Conservation (phyloP, 495 filamentous ascomycete genomes). For the Talaromyces borbonicus region DNA sequence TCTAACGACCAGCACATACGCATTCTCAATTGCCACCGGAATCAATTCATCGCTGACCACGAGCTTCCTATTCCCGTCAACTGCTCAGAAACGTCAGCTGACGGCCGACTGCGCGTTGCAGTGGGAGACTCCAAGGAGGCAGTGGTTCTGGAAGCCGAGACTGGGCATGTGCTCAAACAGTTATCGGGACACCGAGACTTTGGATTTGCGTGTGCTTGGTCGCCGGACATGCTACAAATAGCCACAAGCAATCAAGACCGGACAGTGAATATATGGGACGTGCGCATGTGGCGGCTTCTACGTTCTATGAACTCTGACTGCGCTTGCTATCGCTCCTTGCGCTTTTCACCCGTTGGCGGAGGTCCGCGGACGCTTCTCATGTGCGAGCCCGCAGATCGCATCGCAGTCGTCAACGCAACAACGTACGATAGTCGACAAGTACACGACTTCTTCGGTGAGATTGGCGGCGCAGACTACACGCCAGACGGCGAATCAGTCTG, state of each 20-base stretch:
- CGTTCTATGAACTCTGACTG: conserved; percentile 62
- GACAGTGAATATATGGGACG: conserved; percentile 77
- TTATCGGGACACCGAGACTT: conserved; percentile 68
- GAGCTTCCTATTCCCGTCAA: conserved; percentile 64
- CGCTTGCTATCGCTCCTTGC: conserved; percentile 65
- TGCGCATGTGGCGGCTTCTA: conserved; percentile 58
- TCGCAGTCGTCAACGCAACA: conserved; percentile 68
- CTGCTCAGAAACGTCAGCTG: conserved; percentile 71
- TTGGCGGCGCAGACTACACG: conserved; percentile 66
- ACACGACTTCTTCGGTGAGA: conserved; percentile 77
- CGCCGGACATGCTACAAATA: conserved; percentile 76
- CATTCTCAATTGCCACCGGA: conserved; percentile 60
- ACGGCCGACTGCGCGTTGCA: conserved; percentile 68
- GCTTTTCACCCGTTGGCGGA: conserved; percentile 70
- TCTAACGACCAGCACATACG: conserved; percentile 77
- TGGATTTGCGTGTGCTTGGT: conserved; percentile 88
- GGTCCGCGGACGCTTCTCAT: conserved; percentile 66
- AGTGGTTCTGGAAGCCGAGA: conserved; percentile 54
- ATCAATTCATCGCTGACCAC: conserved; percentile 52
- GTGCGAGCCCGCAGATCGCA: conserved; percentile 75
- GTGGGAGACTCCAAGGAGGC: conserved; percentile 56
- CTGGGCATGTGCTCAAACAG: conserved; percentile 42
- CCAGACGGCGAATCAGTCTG: conserved; percentile 62
- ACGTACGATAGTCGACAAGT: conserved; percentile 60
- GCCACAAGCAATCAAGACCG: conserved; percentile 89